phyloP scores from a whole-genome alignment of 2,329 filamentous ascomycete genomes.

The Penicillium sp. region DNA sequence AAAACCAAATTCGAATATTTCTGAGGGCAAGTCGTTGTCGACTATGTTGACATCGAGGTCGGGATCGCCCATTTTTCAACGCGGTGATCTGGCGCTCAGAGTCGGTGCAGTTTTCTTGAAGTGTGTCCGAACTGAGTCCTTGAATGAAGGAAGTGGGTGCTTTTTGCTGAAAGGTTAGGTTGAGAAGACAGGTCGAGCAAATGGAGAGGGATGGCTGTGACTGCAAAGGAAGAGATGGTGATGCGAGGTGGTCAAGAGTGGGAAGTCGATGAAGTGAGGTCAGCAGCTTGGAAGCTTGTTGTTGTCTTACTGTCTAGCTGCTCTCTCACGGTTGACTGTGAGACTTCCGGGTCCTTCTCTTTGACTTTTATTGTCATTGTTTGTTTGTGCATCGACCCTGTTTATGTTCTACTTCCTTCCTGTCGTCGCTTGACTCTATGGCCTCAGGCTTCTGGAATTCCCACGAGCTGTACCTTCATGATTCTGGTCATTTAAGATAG shows the following conservation, averaged over 20 bases:
- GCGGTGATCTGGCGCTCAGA: not conserved
- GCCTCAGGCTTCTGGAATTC: not conserved
- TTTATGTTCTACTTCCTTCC: not conserved
- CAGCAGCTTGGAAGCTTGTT: not conserved
- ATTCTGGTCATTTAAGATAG: not conserved
- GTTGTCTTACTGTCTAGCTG: not conserved
- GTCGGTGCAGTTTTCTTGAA: not conserved
- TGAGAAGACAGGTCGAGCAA: not conserved
- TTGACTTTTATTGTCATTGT: not conserved
- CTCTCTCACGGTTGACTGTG: not conserved
- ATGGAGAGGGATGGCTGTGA: not conserved
- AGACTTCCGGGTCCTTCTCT: not conserved
- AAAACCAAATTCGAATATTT: not conserved
- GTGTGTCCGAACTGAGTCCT: not conserved
- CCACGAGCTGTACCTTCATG: not conserved
- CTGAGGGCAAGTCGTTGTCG: not conserved
- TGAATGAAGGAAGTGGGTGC: not conserved
- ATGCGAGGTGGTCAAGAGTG: not conserved
- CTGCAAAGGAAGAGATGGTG: not conserved
- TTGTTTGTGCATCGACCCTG: not conserved
- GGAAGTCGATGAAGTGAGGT: not conserved
- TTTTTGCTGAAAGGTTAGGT: not conserved
- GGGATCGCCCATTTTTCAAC: not conserved
- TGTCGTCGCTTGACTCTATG: not conserved
- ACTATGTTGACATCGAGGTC: not conserved